Evolutionary conservation across 306 rosid species (phyloP).

Genomic region (Mucuna pruriens): DNA sequence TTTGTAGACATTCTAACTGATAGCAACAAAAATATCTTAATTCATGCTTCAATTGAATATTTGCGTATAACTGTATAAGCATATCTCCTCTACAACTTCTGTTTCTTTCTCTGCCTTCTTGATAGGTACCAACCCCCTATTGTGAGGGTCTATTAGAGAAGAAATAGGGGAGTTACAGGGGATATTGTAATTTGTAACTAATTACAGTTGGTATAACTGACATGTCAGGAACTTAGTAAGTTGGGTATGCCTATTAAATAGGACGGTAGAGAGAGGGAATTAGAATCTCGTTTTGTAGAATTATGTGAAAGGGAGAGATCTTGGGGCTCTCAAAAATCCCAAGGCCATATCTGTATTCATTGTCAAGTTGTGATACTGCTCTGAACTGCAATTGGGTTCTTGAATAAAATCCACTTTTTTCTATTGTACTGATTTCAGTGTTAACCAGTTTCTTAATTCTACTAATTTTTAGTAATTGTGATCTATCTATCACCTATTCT

Average conservation of each 20-base stretch:
- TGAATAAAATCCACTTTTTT: neutral
- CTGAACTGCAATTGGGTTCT: neutral
- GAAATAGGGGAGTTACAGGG: neutral
- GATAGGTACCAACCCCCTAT: neutral
- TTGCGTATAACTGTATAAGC: neutral
- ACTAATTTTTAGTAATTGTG: neutral
- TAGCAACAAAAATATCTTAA: neutral
- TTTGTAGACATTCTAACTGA: constrained; percentile 9
- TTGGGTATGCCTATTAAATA: neutral
- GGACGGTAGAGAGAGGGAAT: neutral
- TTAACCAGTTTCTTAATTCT: neutral
- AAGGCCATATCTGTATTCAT: neutral
- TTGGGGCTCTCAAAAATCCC: neutral
- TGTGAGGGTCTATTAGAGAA: neutral
- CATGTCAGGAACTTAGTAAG: neutral
- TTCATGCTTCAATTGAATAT: constrained; percentile 1
- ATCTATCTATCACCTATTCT: neutral
- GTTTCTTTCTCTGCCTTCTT: constrained; percentile 3
- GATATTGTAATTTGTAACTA: neutral
- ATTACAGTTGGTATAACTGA: neutral
- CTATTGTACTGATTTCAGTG: neutral
- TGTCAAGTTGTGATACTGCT: neutral
- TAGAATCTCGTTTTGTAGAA: neutral
- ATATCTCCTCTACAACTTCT: constrained; percentile 2
- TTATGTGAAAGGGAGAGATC: neutral